Percentiles rank a stretch among this genome's conserved stretches.
Conservation (phyloP, 2,329 filamentous ascomycete genomes). For the Penicillium carneum region DNA sequence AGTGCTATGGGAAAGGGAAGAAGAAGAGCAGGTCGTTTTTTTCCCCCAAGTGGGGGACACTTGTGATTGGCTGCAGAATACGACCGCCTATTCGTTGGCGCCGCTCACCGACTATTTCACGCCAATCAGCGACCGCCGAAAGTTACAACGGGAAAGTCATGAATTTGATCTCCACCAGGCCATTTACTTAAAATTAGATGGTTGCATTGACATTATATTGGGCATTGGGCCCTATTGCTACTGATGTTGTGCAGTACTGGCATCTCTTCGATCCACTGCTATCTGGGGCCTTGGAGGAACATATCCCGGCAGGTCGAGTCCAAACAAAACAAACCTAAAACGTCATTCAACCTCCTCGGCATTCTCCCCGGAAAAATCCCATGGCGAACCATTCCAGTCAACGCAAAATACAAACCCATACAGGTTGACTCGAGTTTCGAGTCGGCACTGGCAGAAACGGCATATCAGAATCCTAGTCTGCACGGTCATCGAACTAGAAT, state of each 20-base stretch:
- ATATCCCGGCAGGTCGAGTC: not conserved
- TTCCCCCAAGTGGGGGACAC: constrained; percentile 35
- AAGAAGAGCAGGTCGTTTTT: constrained; percentile 39
- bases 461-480: constrained; percentile 2
- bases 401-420: not conserved
- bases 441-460: not conserved
- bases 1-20: constrained; percentile 33
- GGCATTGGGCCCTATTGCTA: not conserved
- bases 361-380: constrained; percentile 1
- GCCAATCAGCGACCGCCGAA: constrained; percentile 15
- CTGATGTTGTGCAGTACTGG: not conserved
- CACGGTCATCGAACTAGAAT: not conserved
- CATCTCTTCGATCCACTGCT: not conserved
- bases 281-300: not conserved
- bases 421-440: not conserved
- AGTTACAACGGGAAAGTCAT: constrained; percentile 11
- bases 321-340: constrained; percentile 5
- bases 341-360: constrained; percentile 13
- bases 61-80: constrained; percentile 37
- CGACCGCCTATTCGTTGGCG: constrained; percentile 38
- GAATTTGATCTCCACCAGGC: not conserved
- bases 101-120: constrained; percentile 46
- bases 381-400: not conserved
- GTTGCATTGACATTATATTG: not conserved
- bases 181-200: constrained; percentile 3